phyloP scores from a whole-genome alignment of 2,329 filamentous ascomycete species.

The Aspergillus ustus region DNA sequence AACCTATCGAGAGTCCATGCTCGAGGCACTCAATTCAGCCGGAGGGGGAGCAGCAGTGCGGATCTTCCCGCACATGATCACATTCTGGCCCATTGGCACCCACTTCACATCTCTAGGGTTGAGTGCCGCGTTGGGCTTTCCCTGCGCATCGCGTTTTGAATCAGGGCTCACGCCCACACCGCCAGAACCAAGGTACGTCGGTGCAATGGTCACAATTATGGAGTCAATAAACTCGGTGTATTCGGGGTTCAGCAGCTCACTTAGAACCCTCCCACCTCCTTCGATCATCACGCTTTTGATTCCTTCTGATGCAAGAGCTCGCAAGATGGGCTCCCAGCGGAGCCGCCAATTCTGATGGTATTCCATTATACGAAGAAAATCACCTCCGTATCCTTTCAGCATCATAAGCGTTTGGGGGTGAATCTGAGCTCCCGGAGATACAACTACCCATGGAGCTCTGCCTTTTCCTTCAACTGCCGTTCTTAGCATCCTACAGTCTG shows the following conservation, averaged over 20 bases:
- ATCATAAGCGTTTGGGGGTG: conserved; percentile 52
- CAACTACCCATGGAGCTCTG: conserved; percentile 74
- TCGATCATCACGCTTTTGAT: conserved; percentile 88
- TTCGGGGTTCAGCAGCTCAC: conserved; percentile 70
- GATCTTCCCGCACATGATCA: conserved; percentile 76
- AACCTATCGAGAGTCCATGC: conserved; percentile 6
- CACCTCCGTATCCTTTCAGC: conserved; percentile 52
- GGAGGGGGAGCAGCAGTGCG: conserved; percentile 18
- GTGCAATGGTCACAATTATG: conserved; percentile 86
- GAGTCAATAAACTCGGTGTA: conserved; percentile 70
- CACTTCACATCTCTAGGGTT: conserved; percentile 71
- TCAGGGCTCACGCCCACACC: conserved; percentile 79
- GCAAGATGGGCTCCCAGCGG: conserved; percentile 68
- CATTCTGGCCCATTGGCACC: conserved; percentile 80
- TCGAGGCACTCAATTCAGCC: conserved; percentile 10
- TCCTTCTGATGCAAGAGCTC: conserved; percentile 60
- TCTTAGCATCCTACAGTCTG: conserved; percentile 67
- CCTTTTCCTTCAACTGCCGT: conserved; percentile 69
- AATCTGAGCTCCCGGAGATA: conserved; percentile 52
- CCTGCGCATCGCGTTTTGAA: conserved; percentile 56
- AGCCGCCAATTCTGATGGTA: conserved; percentile 53
- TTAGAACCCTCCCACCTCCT: conserved; percentile 82
- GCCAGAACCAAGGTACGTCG: conserved; percentile 83
- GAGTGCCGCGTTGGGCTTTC: conserved; percentile 63
- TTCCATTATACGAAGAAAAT: conserved; percentile 48